Evolutionary conservation across 2,329 filamentous ascomycete genomes (phyloP).

Genomic region (Aulographum hederae): DNA sequence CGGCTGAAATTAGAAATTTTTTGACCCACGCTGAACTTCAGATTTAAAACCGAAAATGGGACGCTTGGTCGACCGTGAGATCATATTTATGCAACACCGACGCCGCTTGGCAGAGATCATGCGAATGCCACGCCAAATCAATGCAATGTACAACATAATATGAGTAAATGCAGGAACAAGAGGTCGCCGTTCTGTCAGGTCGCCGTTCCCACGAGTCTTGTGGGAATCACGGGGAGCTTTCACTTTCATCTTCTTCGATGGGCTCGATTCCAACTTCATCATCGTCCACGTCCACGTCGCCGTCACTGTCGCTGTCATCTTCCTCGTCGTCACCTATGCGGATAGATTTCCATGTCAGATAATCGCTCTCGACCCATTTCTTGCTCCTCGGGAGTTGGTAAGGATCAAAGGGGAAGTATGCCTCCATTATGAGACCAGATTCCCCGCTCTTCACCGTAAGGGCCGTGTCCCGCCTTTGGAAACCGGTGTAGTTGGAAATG

Average conservation of each 20-base stretch:
- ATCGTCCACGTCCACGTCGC: conserved; percentile 21
- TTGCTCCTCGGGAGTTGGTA: conserved; percentile 80
- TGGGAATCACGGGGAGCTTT: not conserved
- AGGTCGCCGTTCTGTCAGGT: too few species aligned
- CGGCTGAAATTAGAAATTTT: too few species aligned
- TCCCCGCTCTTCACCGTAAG: conserved; percentile 43
- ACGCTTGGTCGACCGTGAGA: too few species aligned
- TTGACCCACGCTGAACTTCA: too few species aligned
- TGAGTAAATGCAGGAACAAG: too few species aligned
- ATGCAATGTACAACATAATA: too few species aligned
- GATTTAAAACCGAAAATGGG: too few species aligned
- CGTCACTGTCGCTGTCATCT: conserved; percentile 35
- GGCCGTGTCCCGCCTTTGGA: conserved; percentile 37
- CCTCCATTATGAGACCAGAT: conserved; percentile 68
- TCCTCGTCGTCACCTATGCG: conserved; percentile 27
- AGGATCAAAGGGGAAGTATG: conserved; percentile 94
- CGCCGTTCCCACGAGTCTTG: too few species aligned
- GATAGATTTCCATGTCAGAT: conserved; percentile 62
- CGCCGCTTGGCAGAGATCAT: too few species aligned
- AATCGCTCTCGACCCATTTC: conserved; percentile 72
- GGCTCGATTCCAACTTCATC: not conserved
- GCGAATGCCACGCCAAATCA: too few species aligned
- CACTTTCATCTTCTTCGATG: not conserved
- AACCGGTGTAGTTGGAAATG: conserved; percentile 21
- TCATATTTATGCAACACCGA: too few species aligned